A percentile compares a stretch with the other conserved stretches of the same genome.
Conservation (phyloP, 352 stramenopile species). For the Globisporangium camurandrum region DNA sequence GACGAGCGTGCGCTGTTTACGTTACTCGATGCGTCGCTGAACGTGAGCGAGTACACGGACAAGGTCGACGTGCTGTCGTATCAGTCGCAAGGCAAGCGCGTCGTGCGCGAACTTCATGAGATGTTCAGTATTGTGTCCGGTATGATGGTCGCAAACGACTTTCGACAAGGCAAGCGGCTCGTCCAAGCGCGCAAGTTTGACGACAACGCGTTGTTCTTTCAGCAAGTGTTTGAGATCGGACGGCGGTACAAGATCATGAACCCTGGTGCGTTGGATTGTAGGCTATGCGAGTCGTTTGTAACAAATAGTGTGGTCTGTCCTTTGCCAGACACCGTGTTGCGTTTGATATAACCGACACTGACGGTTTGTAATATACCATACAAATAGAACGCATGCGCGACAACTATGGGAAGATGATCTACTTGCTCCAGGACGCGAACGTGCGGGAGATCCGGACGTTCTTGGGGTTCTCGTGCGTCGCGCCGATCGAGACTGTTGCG, state of each 20-base stretch:
- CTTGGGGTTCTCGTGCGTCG: constrained; percentile 73
- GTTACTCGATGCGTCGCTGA: constrained; percentile 72
- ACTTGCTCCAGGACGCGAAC: constrained; percentile 89
- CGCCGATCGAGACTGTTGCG: constrained; percentile 62
- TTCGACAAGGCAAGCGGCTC: constrained; percentile 45
- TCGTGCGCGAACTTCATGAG: constrained; percentile 62
- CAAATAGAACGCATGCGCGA: constrained; percentile 69
- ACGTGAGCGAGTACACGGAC: constrained; percentile 91
- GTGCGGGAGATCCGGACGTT: constrained; percentile 58
- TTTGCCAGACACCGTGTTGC: too few relatives aligned
- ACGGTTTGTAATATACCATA: background rate
- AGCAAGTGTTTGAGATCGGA: constrained; percentile 86
- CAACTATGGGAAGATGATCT: constrained; percentile 94
- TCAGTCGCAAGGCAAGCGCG: constrained; percentile 59
- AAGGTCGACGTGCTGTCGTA: constrained; percentile 85
- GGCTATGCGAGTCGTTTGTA: background rate
- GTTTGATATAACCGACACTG: background rate
- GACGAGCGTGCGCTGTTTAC: constrained; percentile 70
- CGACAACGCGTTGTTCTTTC: constrained; percentile 78
- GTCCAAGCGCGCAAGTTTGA: constrained; percentile 54
- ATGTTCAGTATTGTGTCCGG: constrained; percentile 58
- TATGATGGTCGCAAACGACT: constrained; percentile 55
- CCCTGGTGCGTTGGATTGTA: constrained; percentile 48
- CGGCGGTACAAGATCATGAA: constrained; percentile 94
- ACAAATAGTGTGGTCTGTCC: too few relatives aligned